Evolutionary conservation across 176 grass and related monocot species (phyloP), one percentile per base, ranked within the genome.

Genomic region (Poa pratensis): DNA sequence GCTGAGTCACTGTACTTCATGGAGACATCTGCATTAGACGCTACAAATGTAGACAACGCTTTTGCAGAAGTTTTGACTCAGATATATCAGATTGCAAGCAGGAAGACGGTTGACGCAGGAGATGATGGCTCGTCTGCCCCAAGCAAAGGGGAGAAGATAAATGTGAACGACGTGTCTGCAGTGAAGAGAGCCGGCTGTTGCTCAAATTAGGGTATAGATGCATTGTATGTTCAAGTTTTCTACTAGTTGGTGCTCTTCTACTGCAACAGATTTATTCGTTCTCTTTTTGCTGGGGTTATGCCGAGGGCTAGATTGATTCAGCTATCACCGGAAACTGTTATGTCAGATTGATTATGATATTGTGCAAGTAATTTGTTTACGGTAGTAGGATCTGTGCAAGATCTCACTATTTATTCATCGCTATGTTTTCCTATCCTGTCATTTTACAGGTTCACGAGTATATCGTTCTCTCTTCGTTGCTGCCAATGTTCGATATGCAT

Each of bases 51-150:
- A 58, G 83, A 91, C 13, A 80, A 66, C 68, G 86, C 83, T 28
- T 94, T 94, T 71, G 83, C 88, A 7, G 88, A 86, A 76, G 92
- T 91, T 57, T 30, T 94, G 78, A 83, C 86, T 67, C 78, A 88
- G 88, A 90, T 90, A 76, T 87, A 87, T 50, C 77, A 83, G 55
- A 81, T 52, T 73, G 88, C 84, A 16, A 88, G 51, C 85, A 93
- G 77, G 78, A 90, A 83, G 78, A 53, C 22, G 16, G 84, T 90
- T 7, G 87, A 90, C 20, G 76, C 61, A 26, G 66, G 81, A 22
- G 85, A 91, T 17, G 90, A 86, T 53, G 78, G 45, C 54, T 71
- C 53, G 5, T 40, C 78, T 59, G 78, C 68, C 10, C 86, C 78
- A 2, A 73, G 73, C 43, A 92, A 83, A 88, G 90, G 87, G 23